phyloP scores from a whole-genome alignment of 2,329 filamentous ascomycete genomes.

The Raffaelea albimanens region DNA sequence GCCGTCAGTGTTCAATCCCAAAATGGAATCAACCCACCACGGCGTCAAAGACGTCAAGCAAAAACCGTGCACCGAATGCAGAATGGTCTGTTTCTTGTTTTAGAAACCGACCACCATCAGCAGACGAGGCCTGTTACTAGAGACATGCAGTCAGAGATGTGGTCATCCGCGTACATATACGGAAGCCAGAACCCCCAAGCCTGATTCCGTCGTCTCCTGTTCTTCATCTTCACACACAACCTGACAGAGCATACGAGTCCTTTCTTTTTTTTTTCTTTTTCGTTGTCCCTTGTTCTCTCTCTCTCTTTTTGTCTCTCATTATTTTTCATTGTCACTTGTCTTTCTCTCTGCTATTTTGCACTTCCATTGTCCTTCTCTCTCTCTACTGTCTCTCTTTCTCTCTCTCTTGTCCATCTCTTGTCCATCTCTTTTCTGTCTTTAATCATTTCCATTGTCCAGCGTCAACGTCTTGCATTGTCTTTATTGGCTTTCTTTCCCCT shows the following conservation, averaged over 20 bases:
- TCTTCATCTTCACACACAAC: no score
- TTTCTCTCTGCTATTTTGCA: slow-evolving; percentile 1
- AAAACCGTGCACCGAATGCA: no score
- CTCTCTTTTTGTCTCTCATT: not conserved
- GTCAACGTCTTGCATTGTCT: not conserved
- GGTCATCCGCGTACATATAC: no score
- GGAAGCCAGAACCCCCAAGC: no score
- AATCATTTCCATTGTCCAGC: not conserved
- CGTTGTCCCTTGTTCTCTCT: not conserved
- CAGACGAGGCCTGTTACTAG: not conserved
- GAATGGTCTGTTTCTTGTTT: no score
- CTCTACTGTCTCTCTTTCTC: not conserved
- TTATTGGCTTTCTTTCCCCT: not conserved
- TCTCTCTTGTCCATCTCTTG: not conserved
- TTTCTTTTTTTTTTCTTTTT: not conserved
- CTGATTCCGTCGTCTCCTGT: no score
- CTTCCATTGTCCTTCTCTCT: not conserved
- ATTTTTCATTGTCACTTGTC: not conserved
- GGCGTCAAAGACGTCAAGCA: no score
- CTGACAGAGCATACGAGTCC: no score
- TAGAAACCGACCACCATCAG: no score
- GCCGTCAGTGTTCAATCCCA: no score
- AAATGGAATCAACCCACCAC: no score
- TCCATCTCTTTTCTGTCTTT: not conserved
- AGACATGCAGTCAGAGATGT: no score